Evolutionary conservation across 176 grass and related monocot species (phyloP).

Genomic region (Bromus sterilis): DNA sequence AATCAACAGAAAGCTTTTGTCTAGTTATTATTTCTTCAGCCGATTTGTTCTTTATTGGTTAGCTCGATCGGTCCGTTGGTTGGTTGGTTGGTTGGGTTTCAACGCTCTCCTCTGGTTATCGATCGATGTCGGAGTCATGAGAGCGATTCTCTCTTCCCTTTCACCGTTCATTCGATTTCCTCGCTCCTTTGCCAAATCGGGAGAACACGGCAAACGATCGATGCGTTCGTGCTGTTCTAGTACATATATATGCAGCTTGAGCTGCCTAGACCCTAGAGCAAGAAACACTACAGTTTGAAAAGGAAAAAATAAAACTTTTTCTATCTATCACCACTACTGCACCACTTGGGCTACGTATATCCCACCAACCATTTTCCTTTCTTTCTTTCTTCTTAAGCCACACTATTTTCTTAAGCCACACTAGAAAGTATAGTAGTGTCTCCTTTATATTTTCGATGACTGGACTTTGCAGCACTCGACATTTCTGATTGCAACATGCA

Average conservation of each 20-base stretch:
- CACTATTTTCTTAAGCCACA: not conserved
- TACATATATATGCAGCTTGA: not conserved
- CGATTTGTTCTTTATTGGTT: not conserved
- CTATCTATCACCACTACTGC: not conserved
- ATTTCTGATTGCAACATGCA: slow-evolving; percentile 15
- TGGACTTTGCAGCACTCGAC: not conserved
- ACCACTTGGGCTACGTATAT: not conserved
- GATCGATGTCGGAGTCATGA: not conserved
- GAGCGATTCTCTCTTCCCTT: too few species aligned
- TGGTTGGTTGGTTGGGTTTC: not conserved
- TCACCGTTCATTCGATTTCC: not conserved
- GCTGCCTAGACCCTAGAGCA: not conserved
- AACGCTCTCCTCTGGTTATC: too few species aligned
- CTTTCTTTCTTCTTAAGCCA: not conserved
- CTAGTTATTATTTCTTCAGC: not conserved
- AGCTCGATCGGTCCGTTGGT: too few species aligned
- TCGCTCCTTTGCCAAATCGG: not conserved
- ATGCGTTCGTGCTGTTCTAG: not conserved
- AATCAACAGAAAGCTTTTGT: too few species aligned
- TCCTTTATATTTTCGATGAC: not conserved
- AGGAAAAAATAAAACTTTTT: not conserved
- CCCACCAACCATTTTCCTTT: not conserved
- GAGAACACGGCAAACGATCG: not conserved
- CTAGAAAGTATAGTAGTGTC: too few species aligned
- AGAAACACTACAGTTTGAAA: slow-evolving; percentile 19